phyloP scores from a whole-genome alignment of 257 asterid species.

The Anisodus tanguticus region DNA sequence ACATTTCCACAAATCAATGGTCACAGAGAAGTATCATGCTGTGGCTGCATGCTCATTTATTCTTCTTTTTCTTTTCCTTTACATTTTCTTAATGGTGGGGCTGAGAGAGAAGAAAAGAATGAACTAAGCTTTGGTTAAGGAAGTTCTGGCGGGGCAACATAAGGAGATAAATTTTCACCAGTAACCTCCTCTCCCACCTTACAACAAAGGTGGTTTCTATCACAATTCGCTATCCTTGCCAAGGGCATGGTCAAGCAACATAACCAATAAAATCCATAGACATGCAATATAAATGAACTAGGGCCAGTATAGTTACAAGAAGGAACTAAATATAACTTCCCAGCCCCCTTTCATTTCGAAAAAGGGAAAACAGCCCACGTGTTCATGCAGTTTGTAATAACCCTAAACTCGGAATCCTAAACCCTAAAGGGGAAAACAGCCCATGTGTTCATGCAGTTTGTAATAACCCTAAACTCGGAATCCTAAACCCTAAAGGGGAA shows the following conservation, averaged over 20 bases:
- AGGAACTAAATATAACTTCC: neutral
- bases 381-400: neutral
- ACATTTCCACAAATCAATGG: constrained; percentile 5
- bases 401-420: neutral
- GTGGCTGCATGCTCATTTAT: neutral
- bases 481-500: neutral
- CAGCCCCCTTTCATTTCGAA: constrained; percentile 1
- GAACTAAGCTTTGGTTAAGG: constrained; percentile 18
- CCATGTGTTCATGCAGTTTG: constrained; percentile 15
- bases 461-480: neutral
- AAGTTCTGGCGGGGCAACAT: neutral
- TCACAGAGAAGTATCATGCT: neutral
- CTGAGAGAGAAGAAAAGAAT: neutral
- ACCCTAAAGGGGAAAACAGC: constrained; percentile 7
- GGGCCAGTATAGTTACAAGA: neutral
- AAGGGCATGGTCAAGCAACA: neutral
- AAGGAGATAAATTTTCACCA: constrained; percentile 5
- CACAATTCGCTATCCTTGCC: neutral
- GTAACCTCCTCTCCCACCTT: constrained; percentile 8
- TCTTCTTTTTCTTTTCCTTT: constrained; percentile 11
- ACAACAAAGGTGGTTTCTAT: neutral
- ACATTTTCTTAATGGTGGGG: neutral
- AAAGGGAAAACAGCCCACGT: constrained; percentile 14
- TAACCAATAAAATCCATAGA: neutral
- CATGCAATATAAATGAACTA: neutral